phyloP scores from a whole-genome alignment of 2,329 filamentous ascomycete species.

The Pseudocercospora ulei region DNA sequence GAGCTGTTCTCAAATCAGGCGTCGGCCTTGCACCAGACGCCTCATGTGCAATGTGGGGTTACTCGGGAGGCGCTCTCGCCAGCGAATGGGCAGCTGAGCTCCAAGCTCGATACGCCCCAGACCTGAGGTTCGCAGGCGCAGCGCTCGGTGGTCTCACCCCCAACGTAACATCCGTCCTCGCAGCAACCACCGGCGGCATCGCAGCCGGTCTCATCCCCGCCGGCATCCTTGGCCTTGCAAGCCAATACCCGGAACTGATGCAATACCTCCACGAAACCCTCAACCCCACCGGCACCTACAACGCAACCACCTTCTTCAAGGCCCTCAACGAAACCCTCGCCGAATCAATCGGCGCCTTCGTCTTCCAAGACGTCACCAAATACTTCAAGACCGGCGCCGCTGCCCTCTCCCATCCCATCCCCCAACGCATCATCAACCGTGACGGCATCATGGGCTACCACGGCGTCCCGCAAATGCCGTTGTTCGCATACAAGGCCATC shows the following conservation, averaged over 20 bases:
- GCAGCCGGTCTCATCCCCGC: slow-evolving; percentile 32
- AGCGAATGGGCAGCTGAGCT: slow-evolving; percentile 47
- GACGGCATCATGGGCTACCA: slow-evolving; percentile 36
- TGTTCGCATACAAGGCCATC: slow-evolving; percentile 46
- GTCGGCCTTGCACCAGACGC: slow-evolving; percentile 21
- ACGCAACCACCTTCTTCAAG: slow-evolving; percentile 34
- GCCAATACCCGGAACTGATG: slow-evolving; percentile 32
- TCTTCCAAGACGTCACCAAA: slow-evolving; percentile 34
- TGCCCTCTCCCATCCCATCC: slow-evolving; percentile 22
- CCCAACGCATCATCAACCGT: slow-evolving; percentile 27
- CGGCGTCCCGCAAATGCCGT: slow-evolving; percentile 41
- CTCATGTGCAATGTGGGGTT: slow-evolving; percentile 43
- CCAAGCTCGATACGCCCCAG: slow-evolving; percentile 46
- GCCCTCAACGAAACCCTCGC: slow-evolving; percentile 25
- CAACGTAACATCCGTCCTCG: slow-evolving; percentile 36
- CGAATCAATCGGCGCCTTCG: slow-evolving; percentile 29
- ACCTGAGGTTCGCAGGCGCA: slow-evolving; percentile 43
- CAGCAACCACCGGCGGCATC: slow-evolving; percentile 30
- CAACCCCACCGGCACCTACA: slow-evolving; percentile 29
- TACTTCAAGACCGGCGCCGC: slow-evolving; percentile 38
- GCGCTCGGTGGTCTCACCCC: slow-evolving; percentile 45
- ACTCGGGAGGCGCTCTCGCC: slow-evolving; percentile 48
- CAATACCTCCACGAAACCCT: slow-evolving; percentile 28
- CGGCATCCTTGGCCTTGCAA: slow-evolving; percentile 32
- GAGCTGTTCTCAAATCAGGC: slow-evolving; percentile 35